A percentile compares a stretch with the other conserved stretches of the same genome.
Conservation (phyloP, 1,284 basidiomycete genomes). For the Ustilago crameri region DNA sequence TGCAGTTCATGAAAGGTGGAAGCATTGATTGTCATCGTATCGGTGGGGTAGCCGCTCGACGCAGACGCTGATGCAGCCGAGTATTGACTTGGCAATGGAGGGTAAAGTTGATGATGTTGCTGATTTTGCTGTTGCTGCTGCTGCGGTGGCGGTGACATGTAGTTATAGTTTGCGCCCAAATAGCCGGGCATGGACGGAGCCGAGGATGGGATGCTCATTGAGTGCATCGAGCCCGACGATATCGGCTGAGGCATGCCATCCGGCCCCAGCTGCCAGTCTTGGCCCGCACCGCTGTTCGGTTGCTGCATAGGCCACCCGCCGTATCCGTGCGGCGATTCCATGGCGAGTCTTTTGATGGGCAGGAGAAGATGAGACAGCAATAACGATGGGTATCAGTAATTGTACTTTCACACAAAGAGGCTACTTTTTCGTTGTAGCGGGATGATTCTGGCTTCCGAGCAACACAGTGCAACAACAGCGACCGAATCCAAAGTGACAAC, state of each 20-base stretch:
- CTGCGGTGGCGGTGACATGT: slow-evolving; percentile 1
- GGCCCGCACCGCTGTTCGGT: slow-evolving; percentile 14
- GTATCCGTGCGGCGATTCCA: slow-evolving; percentile 18
- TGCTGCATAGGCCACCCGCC: slow-evolving; percentile 19
- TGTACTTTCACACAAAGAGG: slow-evolving; percentile 1
- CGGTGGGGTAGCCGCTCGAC: not conserved
- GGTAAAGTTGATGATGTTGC: slow-evolving; percentile 6
- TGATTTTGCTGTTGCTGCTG: slow-evolving; percentile 9
- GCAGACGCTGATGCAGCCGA: not conserved
- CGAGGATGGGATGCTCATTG: slow-evolving; percentile 8
- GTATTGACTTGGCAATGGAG: not conserved
- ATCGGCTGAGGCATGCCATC: slow-evolving; percentile 8
- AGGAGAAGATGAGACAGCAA: not conserved
- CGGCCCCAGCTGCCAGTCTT: slow-evolving; percentile 18
- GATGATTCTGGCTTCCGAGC: not conserved
- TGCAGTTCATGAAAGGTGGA: slow-evolving; percentile 10
- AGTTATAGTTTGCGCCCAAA: not conserved
- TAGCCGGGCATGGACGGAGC: not conserved
- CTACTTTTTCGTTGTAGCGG: too few relatives aligned
- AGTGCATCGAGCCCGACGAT: not conserved
- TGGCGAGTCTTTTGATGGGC: slow-evolving; percentile 1
- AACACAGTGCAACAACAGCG: too few relatives aligned
- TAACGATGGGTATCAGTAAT: not conserved
- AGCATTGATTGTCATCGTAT: slow-evolving; percentile 8
- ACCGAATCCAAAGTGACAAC: too few relatives aligned